phyloP scores from a whole-genome alignment of 306 rosid species.

The Senna siamea region DNA sequence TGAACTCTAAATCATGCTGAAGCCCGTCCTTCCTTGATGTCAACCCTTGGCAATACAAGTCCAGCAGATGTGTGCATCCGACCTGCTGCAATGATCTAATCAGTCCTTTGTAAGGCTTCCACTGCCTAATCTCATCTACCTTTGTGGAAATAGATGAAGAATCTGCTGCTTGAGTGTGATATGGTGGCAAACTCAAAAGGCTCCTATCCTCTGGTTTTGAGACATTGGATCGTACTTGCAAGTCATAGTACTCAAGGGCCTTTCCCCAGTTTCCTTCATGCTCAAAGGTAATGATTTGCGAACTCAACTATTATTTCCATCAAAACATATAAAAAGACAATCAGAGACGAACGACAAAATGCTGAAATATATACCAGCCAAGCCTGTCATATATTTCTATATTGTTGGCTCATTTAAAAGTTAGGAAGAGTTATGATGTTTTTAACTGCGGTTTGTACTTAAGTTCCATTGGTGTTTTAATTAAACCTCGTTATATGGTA shows the following conservation, averaged over 20 bases:
- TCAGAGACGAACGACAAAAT: constrained; percentile 10
- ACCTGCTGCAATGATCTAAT: constrained; percentile 86
- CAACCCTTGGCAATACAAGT: constrained; percentile 89
- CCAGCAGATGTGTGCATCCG: constrained; percentile 87
- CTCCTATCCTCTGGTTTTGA: constrained; percentile 46
- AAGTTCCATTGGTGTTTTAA: not conserved
- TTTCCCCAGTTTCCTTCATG: constrained; percentile 98
- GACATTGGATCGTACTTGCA: constrained; percentile 77
- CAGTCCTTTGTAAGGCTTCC: constrained; percentile 81
- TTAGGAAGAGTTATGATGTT: not conserved
- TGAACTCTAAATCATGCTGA: constrained; percentile 83
- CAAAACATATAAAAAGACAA: constrained; percentile 44
- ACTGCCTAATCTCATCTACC: constrained; percentile 53
- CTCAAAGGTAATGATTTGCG: constrained; percentile 86
- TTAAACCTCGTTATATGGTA: not conserved
- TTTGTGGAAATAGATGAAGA: constrained; percentile 43
- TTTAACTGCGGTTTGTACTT: not conserved
- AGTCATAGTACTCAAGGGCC: constrained; percentile 94
- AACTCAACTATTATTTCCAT: constrained; percentile 59
- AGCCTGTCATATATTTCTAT: not conserved
- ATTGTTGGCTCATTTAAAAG: not conserved
- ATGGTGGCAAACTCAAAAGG: constrained; percentile 48
- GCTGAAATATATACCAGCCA: not conserved
- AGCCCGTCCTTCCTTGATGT: constrained; percentile 65
- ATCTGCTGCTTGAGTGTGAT: constrained; percentile 45